Percentiles rank a stretch among this genome's conserved stretches.
These are phyloP conservation scores for Leccinellum rugosiceps DNA, from an alignment of 768 basidiomycete species.

Conservation along the genomic window DNA sequence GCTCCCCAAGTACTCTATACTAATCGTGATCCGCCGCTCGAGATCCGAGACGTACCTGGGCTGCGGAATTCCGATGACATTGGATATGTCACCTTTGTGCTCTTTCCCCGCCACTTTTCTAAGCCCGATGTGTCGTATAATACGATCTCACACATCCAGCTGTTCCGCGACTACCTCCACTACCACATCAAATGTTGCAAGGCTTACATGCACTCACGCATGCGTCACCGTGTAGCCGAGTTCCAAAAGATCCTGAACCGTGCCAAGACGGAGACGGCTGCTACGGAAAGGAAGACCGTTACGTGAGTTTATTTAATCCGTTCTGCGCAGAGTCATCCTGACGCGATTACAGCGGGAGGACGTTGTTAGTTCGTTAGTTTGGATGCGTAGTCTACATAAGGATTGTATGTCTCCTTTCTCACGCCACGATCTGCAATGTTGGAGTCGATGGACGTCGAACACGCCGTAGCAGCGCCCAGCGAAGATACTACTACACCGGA, in stretches of 20 bases:
- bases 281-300: slow-evolving; percentile 82
- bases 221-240: slow-evolving; percentile 90
- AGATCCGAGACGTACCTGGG: slow-evolving; percentile 84
- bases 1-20: slow-evolving; percentile 97
- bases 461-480: background rate
- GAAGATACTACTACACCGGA: slow-evolving; percentile 18
- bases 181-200: slow-evolving; percentile 99
- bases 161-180: slow-evolving; percentile 98
- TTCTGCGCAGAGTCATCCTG: slow-evolving; percentile 1
- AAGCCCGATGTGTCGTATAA: slow-evolving; percentile 61
- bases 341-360: slow-evolving; percentile 46
- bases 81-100: slow-evolving; percentile 96
- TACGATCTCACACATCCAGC: slow-evolving; percentile 92
- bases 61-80: slow-evolving; percentile 82
- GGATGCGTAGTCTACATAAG: background rate
- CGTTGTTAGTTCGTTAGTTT: slow-evolving; percentile 50
- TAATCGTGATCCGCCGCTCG: slow-evolving; percentile 93
- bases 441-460: slow-evolving; percentile 18
- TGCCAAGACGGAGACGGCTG: slow-evolving; percentile 88
- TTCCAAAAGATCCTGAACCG: slow-evolving; percentile 96
- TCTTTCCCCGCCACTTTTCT: slow-evolving; percentile 94
- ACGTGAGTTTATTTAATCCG: slow-evolving; percentile 47
- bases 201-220: slow-evolving; percentile 98
- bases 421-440: slow-evolving; percentile 12
- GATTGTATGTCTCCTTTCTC: slow-evolving; percentile 9